A percentile compares a stretch with the other conserved stretches of the same genome.
Evolutionary conservation across 495 filamentous ascomycete genomes (phyloP).

Genomic region (Neurospora tetrasperma): DNA sequence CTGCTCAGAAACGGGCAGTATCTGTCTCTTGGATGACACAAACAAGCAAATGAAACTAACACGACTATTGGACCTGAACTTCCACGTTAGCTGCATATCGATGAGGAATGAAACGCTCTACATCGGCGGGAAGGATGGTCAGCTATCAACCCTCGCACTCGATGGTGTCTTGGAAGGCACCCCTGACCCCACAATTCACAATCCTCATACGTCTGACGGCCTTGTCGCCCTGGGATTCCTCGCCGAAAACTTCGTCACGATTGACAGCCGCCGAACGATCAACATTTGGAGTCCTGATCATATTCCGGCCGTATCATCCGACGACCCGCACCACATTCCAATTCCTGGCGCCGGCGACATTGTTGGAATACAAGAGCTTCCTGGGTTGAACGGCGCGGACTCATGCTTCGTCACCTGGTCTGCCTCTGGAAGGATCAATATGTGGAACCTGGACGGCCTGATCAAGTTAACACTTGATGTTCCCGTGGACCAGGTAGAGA

Average conservation of each 20-base stretch:
- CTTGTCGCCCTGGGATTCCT: constrained; percentile 60
- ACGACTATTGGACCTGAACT: constrained; percentile 50
- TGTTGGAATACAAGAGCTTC: constrained; percentile 58
- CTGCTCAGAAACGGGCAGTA: constrained; percentile 60
- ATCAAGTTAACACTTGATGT: constrained; percentile 54
- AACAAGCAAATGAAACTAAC: constrained; percentile 59
- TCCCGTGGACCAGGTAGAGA: constrained; percentile 53
- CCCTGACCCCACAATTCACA: constrained; percentile 18
- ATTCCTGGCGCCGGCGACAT: constrained; percentile 70
- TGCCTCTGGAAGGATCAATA: constrained; percentile 59
- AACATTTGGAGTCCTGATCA: constrained; percentile 46
- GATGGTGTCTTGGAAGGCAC: constrained; percentile 26
- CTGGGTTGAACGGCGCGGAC: constrained; percentile 41
- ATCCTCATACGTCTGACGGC: constrained; percentile 21
- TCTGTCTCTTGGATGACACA: constrained; percentile 73
- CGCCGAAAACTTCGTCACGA: constrained; percentile 56
- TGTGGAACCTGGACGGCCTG: constrained; percentile 70
- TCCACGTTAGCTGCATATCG: constrained; percentile 52
- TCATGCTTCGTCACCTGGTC: constrained; percentile 86
- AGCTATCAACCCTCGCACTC: constrained; percentile 30
- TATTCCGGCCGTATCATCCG: constrained; percentile 18
- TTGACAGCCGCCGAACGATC: constrained; percentile 65
- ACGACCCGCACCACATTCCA: constrained; percentile 28
- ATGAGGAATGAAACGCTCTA: constrained; percentile 29
- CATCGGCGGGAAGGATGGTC: constrained; percentile 37